Evolutionary conservation across 768 basidiomycete genomes (phyloP).

Genomic region (Lentinula guzmanii): DNA sequence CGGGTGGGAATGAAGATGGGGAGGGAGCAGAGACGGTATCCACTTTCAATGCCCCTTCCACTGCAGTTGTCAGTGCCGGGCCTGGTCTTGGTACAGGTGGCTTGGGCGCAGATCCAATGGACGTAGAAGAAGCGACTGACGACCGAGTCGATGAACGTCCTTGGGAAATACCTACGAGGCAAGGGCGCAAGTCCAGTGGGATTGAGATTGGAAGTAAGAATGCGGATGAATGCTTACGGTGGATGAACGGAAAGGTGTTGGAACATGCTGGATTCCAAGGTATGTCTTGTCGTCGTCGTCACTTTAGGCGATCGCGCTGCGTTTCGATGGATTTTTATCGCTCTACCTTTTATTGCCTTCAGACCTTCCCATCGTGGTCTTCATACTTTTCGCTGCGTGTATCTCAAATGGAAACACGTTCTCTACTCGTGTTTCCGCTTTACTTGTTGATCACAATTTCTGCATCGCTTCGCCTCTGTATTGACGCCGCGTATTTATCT

Average conservation of each 20-base stretch:
- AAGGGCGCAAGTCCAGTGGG: constrained; percentile 17
- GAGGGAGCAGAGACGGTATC: constrained; percentile 19
- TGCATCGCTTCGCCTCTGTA: not conserved
- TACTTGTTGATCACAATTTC: not conserved
- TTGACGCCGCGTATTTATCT: not conserved
- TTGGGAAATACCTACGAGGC: constrained; percentile 35
- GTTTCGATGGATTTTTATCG: not conserved
- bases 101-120: constrained; percentile 22
- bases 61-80: constrained; percentile 14
- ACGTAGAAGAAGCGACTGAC: constrained; percentile 20
- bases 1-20: constrained; percentile 30
- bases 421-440: not conserved
- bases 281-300: constrained; percentile 23
- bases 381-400: not conserved
- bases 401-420: not conserved
- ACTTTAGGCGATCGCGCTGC: not conserved
- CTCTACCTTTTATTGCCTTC: not conserved
- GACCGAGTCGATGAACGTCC: constrained; percentile 56
- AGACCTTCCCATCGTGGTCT: not conserved
- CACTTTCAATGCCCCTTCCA: not conserved
- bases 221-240: constrained; percentile 60
- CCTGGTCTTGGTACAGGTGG: constrained; percentile 15
- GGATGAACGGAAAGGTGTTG: constrained; percentile 71
- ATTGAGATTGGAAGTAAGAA: constrained; percentile 57
- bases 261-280: constrained; percentile 94